These are phyloP conservation scores for Esteya vermicola DNA, from an alignment of 2,329 filamentous ascomycete genomes.

Conservation along the genomic window DNA sequence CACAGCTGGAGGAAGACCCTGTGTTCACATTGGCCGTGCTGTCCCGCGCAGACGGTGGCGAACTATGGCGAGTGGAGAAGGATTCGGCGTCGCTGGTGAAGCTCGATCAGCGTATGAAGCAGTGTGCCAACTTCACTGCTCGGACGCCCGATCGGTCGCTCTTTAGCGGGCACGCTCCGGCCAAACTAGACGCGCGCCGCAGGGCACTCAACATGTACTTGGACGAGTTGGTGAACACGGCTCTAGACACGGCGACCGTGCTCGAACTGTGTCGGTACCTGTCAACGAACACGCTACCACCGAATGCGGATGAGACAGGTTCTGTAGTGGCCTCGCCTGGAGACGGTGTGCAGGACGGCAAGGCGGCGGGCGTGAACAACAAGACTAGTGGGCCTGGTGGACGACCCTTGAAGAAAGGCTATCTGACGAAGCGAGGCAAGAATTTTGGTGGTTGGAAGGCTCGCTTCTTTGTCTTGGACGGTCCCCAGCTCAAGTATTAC, in stretches of 20 bases:
- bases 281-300: slow-evolving; percentile 50
- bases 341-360: slow-evolving; percentile 17
- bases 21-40: slow-evolving; percentile 86
- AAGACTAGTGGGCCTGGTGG: slow-evolving; percentile 43
- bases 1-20: slow-evolving; percentile 74
- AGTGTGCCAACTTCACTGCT: slow-evolving; percentile 55
- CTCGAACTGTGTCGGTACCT: slow-evolving; percentile 78
- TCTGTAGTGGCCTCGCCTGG: slow-evolving; percentile 15
- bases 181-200: slow-evolving; percentile 79
- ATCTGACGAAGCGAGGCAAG: slow-evolving; percentile 91
- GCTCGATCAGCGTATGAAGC: slow-evolving; percentile 69
- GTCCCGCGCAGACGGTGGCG: slow-evolving; percentile 57
- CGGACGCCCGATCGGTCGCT: slow-evolving; percentile 72
- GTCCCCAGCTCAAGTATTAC: slow-evolving; percentile 67
- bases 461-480: slow-evolving; percentile 46
- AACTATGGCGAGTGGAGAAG: slow-evolving; percentile 93
- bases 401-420: slow-evolving; percentile 66
- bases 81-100: slow-evolving; percentile 68
- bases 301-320: slow-evolving; percentile 42
- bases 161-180: slow-evolving; percentile 85
- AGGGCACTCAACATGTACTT: slow-evolving; percentile 73
- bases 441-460: slow-evolving; percentile 99
- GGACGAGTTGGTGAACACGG: slow-evolving; percentile 69
- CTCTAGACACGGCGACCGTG: slow-evolving; percentile 63
- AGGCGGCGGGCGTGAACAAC: slow-evolving; percentile 17